A percentile compares a stretch with the other conserved stretches of the same genome.
phyloP scores from a whole-genome alignment of 768 basidiomycete genomes.

The Leccinum barrowsii region DNA sequence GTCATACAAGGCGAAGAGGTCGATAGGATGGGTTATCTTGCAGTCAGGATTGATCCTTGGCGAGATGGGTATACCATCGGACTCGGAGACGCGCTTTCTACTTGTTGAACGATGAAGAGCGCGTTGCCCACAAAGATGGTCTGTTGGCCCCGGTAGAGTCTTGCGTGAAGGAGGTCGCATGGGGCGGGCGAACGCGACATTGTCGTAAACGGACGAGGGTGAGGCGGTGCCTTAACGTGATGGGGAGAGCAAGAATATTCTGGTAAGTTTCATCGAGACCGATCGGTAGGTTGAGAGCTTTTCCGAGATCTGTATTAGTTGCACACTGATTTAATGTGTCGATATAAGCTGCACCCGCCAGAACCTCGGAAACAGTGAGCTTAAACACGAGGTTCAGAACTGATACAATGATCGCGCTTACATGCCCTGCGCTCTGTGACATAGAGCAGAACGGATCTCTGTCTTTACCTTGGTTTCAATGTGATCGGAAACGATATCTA shows the following conservation, averaged over 20 bases:
- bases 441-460: slow-evolving; percentile 6
- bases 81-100: too few species aligned
- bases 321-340: slow-evolving; percentile 12
- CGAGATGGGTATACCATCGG: too few species aligned
- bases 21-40: too few species aligned
- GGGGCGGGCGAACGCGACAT: too few species aligned
- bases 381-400: neutral
- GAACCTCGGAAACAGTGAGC: slow-evolving; percentile 13
- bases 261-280: slow-evolving; percentile 21
- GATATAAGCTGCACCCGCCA: slow-evolving; percentile 21
- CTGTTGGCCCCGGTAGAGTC: too few species aligned
- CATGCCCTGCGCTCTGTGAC: slow-evolving; percentile 19
- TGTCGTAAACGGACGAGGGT: too few species aligned
- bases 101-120: too few species aligned
- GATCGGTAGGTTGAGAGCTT: slow-evolving; percentile 14
- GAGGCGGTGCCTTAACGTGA: too few species aligned
- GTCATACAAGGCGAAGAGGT: too few species aligned
- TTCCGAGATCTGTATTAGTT: slow-evolving; percentile 4
- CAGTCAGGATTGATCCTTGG: too few species aligned
- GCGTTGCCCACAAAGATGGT: too few species aligned
- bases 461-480: neutral
- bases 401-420: neutral
- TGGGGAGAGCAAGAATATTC: slow-evolving; percentile 12
- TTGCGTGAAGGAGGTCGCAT: too few species aligned
- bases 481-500: slow-evolving; percentile 4